Evolutionary conservation across 768 basidiomycete species (phyloP).

Genomic region (Lepiota venenata): DNA sequence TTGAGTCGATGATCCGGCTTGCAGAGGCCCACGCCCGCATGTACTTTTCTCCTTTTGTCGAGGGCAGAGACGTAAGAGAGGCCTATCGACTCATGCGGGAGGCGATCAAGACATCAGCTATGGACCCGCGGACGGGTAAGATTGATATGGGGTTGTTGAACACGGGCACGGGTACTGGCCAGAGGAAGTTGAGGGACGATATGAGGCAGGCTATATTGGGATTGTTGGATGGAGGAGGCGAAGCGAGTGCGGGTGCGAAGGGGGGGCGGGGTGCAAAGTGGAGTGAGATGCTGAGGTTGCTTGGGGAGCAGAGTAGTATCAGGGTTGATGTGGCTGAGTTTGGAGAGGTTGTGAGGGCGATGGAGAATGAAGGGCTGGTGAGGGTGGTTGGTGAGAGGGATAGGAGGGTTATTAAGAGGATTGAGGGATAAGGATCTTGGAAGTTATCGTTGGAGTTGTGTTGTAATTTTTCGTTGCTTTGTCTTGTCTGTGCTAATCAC

Average conservation of each 20-base stretch:
- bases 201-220: conserved; percentile 78
- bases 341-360: conserved; percentile 64
- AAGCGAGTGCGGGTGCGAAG: conserved; percentile 47
- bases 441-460: not conserved
- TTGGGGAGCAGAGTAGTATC: conserved; percentile 84
- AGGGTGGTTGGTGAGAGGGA: conserved; percentile 89
- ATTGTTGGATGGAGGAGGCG: conserved; percentile 51
- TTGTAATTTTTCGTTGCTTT: not conserved
- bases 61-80: conserved; percentile 84
- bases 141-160: conserved; percentile 96
- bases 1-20: conserved; percentile 95
- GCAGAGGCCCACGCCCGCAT: conserved; percentile 96
- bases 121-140: conserved; percentile 95
- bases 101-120: conserved; percentile 91
- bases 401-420: conserved; percentile 71
- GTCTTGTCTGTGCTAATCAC: not conserved
- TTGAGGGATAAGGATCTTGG: conserved; percentile 24
- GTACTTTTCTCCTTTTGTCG: conserved; percentile 88
- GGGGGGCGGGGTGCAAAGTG: conserved; percentile 70
- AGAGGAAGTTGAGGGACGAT: conserved; percentile 84
- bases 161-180: conserved; percentile 87
- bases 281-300: conserved; percentile 73
- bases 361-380: conserved; percentile 85
- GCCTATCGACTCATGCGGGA: conserved; percentile 95
- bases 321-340: conserved; percentile 82